phyloP scores from a whole-genome alignment of 805 yeast species.

The Sugiyamaella floridensis region DNA sequence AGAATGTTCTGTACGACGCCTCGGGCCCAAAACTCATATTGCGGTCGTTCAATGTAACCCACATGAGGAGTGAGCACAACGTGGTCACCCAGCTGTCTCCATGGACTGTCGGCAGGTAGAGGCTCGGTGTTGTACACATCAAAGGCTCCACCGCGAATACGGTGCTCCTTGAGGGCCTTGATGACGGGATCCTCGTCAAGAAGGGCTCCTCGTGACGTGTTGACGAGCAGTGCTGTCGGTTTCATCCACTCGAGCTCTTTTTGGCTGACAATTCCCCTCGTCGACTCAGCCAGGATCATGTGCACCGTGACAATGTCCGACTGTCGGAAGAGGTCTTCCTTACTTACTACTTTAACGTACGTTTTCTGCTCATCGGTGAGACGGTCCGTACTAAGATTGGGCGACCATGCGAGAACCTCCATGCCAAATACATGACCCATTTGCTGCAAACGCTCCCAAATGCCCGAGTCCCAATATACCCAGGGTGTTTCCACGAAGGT shows the following conservation, averaged over 20 bases:
- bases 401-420: constrained; percentile 20
- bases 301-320: constrained; percentile 20
- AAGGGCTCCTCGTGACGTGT: constrained; percentile 21
- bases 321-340: constrained; percentile 14
- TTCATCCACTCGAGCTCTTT: constrained; percentile 17
- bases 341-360: constrained; percentile 11
- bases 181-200: constrained; percentile 18
- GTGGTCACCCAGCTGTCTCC: constrained; percentile 14
- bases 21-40: constrained; percentile 8
- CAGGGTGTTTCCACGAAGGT: constrained; percentile 15
- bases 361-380: constrained; percentile 7
- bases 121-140: constrained; percentile 22
- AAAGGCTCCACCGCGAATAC: constrained; percentile 21
- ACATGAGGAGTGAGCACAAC: constrained; percentile 21
- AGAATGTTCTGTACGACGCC: constrained; percentile 14
- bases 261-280: constrained; percentile 13
- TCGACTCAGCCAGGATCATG: constrained; percentile 12
- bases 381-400: constrained; percentile 14
- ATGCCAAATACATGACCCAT: constrained; percentile 20
- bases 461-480: constrained; percentile 20
- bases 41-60: constrained; percentile 15
- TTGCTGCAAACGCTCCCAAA: constrained; percentile 13
- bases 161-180: constrained; percentile 10
- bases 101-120: constrained; percentile 14
- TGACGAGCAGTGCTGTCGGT: constrained; percentile 18